A percentile compares a stretch with the other conserved stretches of the same genome.
These are phyloP conservation scores for Scolecobasidium constrictum DNA, from an alignment of 2,329 filamentous ascomycete genomes.

Conservation along the genomic window DNA sequence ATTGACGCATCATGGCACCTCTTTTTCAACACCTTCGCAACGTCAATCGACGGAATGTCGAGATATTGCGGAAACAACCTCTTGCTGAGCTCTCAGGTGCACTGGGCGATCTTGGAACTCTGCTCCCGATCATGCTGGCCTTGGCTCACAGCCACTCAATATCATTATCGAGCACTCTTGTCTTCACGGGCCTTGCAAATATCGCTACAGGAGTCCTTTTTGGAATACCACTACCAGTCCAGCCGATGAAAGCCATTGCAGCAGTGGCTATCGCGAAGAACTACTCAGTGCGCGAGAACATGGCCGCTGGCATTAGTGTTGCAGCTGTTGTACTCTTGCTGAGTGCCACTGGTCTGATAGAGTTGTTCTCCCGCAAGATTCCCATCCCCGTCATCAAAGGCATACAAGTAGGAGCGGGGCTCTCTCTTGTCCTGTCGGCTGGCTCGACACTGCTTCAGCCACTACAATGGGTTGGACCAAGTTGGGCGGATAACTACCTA, in stretches of 20 bases:
- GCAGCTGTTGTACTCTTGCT: constrained; percentile 62
- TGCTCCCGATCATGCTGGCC: constrained; percentile 81
- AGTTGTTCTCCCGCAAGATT: constrained; percentile 60
- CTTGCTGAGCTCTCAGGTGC: constrained; percentile 78
- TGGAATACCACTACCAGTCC: constrained; percentile 81
- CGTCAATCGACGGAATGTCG: constrained; percentile 10
- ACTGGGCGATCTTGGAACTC: constrained; percentile 78
- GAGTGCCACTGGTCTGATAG: constrained; percentile 54
- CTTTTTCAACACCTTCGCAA: no score
- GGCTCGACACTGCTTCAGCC: constrained; percentile 56
- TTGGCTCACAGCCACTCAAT: constrained; percentile 70
- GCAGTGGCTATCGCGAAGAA: constrained; percentile 69
- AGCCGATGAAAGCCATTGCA: constrained; percentile 85
- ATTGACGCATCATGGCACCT: no score
- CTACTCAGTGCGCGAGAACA: constrained; percentile 58
- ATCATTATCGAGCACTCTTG: constrained; percentile 69
- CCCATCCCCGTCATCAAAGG: constrained; percentile 86
- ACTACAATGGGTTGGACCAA: constrained; percentile 56
- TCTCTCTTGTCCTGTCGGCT: constrained; percentile 71
- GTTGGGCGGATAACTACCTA: constrained; percentile 63
- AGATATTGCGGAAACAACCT: constrained; percentile 44
- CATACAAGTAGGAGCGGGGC: constrained; percentile 84
- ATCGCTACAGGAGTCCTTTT: constrained; percentile 72
- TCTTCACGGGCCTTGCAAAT: constrained; percentile 84
- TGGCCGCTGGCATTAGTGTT: constrained; percentile 77